phyloP scores from a whole-genome alignment of 495 filamentous ascomycete species.

The Aspergillus nidulans region DNA sequence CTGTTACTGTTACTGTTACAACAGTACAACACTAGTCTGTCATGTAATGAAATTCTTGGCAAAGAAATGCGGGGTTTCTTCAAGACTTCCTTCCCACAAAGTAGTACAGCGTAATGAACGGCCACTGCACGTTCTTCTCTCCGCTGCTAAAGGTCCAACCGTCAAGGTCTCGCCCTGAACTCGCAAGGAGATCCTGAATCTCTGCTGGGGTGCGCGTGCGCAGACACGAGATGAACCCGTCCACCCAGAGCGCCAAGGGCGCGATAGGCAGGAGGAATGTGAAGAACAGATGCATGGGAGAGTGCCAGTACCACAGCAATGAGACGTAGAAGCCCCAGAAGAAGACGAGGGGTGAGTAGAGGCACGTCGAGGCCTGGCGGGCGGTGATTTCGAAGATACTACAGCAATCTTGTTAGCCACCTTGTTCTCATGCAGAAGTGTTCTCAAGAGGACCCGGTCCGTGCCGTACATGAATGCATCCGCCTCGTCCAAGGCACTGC shows the following conservation, averaged over 20 bases:
- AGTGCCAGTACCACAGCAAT: conserved; percentile 58
- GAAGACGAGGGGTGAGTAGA: conserved; percentile 52
- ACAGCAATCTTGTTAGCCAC: not conserved
- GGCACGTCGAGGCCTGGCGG: conserved; percentile 47
- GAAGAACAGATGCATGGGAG: conserved; percentile 54
- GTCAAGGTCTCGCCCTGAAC: conserved; percentile 39
- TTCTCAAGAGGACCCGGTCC: too few relatives aligned
- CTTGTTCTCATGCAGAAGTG: not conserved
- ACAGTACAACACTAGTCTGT: not conserved
- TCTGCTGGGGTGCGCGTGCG: conserved; percentile 62
- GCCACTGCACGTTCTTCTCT: conserved; percentile 26
- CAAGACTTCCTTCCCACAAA: conserved; percentile 4
- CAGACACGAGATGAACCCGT: conserved; percentile 61
- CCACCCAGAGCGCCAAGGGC: conserved; percentile 60
- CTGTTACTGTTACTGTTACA: too few relatives aligned
- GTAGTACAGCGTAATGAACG: conserved; percentile 25
- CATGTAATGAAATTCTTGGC: too few relatives aligned
- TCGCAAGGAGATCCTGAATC: conserved; percentile 51
- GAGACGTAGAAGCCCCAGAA: conserved; percentile 50
- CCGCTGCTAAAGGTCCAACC: conserved; percentile 56
- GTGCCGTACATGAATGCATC: conserved; percentile 56
- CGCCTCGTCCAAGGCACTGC: conserved; percentile 56
- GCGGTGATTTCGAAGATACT: conserved; percentile 73
- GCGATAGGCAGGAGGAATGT: conserved; percentile 61
- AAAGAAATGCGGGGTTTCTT: too few relatives aligned